Conservation (phyloP, 176 grass and related monocot genomes). For the Secale cereale region DNA sequence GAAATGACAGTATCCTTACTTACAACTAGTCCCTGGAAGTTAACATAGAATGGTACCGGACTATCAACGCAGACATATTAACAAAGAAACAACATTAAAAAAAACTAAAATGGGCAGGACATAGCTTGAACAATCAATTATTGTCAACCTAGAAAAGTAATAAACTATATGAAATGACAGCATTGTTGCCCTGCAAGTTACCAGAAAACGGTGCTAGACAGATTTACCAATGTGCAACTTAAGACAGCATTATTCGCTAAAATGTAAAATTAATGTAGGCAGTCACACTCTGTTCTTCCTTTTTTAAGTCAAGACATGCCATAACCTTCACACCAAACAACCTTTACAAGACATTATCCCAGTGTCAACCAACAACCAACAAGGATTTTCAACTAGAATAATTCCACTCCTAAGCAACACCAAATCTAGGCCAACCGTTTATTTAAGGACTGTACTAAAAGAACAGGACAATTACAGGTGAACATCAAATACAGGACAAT, state of each 20-base stretch:
- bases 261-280: neutral
- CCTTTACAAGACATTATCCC: neutral
- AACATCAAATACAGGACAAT: neutral
- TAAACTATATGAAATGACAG: neutral
- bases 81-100: neutral
- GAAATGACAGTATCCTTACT: neutral
- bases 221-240: neutral
- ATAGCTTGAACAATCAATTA: neutral
- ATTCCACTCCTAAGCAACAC: conserved; percentile 21
- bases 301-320: neutral
- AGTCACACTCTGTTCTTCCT: neutral
- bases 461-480: neutral
- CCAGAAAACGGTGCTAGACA: neutral
- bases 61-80: neutral
- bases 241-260: neutral
- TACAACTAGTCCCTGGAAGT: neutral
- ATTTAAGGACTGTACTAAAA: neutral
- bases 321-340: neutral
- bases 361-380: conserved; percentile 27
- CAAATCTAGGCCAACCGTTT: conserved; percentile 18
- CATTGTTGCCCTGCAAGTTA: neutral
- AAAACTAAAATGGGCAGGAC: neutral
- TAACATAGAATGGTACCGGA: neutral
- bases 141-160: neutral
- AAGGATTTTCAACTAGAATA: conserved; percentile 21